Conservation (phyloP, 2,329 filamentous ascomycete genomes). For the Exophiala spinifera region DNA sequence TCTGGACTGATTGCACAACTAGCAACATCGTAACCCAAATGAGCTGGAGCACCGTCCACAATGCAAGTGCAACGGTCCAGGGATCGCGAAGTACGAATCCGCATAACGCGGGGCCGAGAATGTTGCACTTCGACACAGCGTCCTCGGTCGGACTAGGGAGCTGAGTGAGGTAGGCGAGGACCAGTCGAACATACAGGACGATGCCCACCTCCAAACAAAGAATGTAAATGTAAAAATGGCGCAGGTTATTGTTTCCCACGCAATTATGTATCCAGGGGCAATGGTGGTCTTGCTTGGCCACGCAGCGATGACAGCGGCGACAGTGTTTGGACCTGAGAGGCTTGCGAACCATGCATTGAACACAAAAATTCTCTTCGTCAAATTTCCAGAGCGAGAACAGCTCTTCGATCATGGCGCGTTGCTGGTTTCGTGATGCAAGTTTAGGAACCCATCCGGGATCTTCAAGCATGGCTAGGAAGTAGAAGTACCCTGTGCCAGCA, state of each 20-base stretch:
- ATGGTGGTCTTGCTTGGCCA: constrained; percentile 95
- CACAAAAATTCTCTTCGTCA: constrained; percentile 91
- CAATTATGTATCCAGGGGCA: constrained; percentile 99
- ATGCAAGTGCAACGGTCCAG: constrained; percentile 73
- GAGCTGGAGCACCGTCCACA: constrained; percentile 81
- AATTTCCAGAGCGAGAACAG: constrained; percentile 82
- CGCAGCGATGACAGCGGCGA: constrained; percentile 82
- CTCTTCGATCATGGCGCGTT: constrained; percentile 84
- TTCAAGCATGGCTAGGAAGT: constrained; percentile 75
- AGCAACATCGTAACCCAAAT: constrained; percentile 98
- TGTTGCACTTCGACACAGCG: constrained; percentile 57
- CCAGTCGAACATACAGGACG: constrained; percentile 65
- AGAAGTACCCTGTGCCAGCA: constrained; percentile 76
- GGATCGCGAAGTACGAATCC: constrained; percentile 73
- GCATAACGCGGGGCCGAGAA: constrained; percentile 75
- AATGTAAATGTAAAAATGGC: constrained; percentile 92
- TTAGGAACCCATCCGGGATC: constrained; percentile 95
- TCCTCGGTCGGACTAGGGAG: constrained; percentile 7
- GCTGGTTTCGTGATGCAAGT: constrained; percentile 80
- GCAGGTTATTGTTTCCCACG: constrained; percentile 90
- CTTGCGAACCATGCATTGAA: constrained; percentile 89
- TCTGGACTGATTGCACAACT: constrained; percentile 87
- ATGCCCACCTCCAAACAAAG: constrained; percentile 74
- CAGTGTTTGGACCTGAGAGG: constrained; percentile 96
- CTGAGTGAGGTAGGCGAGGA: constrained; percentile 55